Evolutionary conservation across 2,329 filamentous ascomycete genomes (phyloP).

Genomic region (Davidsoniella neocaledoniae): DNA sequence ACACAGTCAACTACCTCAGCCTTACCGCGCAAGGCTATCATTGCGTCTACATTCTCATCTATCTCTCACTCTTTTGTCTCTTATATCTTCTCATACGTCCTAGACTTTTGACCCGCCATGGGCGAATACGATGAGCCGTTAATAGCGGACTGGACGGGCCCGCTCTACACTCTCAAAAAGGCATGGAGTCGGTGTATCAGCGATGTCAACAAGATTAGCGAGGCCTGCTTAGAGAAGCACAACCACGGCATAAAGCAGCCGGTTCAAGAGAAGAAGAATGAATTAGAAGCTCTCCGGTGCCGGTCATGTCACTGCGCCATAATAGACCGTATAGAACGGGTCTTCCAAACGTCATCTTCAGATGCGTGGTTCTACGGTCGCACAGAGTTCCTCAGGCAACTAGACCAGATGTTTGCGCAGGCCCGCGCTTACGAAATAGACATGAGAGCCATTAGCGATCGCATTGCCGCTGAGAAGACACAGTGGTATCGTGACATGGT

Average conservation of each 20-base stretch:
- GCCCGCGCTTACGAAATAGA: constrained; percentile 27
- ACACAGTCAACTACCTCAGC: not conserved
- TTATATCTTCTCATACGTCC: too few relatives aligned
- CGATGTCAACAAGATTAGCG: constrained; percentile 27
- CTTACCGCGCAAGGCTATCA: not conserved
- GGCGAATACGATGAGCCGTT: constrained; percentile 5
- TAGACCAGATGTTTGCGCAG: constrained; percentile 32
- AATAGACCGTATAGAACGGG: constrained; percentile 26
- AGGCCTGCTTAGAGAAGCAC: constrained; percentile 27
- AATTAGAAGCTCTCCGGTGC: constrained; percentile 28
- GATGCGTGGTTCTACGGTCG: constrained; percentile 33
- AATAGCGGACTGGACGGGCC: constrained; percentile 12
- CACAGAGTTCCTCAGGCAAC: constrained; percentile 30
- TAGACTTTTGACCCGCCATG: not conserved
- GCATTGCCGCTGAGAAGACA: constrained; percentile 33
- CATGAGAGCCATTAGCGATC: constrained; percentile 30
- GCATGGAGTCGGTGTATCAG: constrained; percentile 21
- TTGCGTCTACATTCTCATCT: too few relatives aligned
- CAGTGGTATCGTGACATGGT: constrained; percentile 34
- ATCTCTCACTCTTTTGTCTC: not conserved
- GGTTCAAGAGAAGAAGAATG: constrained; percentile 28
- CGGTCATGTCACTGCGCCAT: constrained; percentile 30
- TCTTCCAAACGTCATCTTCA: constrained; percentile 16
- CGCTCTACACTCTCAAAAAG: constrained; percentile 11
- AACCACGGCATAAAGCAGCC: constrained; percentile 19